phyloP scores from a whole-genome alignment of 768 basidiomycete species.

The Hortiboletus campestris region DNA sequence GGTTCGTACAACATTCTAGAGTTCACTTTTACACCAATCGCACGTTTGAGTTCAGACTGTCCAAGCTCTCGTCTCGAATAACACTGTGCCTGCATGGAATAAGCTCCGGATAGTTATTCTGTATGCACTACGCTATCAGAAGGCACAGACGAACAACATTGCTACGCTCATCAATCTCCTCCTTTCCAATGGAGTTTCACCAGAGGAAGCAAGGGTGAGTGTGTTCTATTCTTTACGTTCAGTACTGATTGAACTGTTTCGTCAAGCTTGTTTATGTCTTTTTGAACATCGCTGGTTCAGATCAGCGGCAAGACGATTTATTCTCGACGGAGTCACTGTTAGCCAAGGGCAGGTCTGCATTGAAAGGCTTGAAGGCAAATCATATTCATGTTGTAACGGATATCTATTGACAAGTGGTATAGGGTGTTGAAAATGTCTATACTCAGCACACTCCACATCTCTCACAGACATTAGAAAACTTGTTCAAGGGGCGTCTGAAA shows the following conservation, averaged over 20 bases:
- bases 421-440: constrained; percentile 99
- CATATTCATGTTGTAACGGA: background rate
- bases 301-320: constrained; percentile 95
- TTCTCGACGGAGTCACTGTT: constrained; percentile 95
- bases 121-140: constrained; percentile 94
- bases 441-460: constrained; percentile 96
- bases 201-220: constrained; percentile 70
- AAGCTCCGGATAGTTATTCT: constrained; percentile 90
- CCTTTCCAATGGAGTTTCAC: constrained; percentile 70
- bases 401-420: constrained; percentile 8
- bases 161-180: constrained; percentile 72
- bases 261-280: constrained; percentile 86
- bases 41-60: constrained; percentile 55
- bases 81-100: constrained; percentile 66
- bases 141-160: constrained; percentile 79
- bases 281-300: constrained; percentile 89
- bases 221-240: constrained; percentile 3
- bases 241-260: constrained; percentile 11
- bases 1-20: constrained; percentile 41
- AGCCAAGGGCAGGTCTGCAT: constrained; percentile 88
- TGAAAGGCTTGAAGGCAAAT: constrained; percentile 90
- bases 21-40: background rate
- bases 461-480: constrained; percentile 84
- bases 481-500: constrained; percentile 81
- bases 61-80: constrained; percentile 71